Conservation (phyloP, 768 basidiomycete species). For the Suillus sp. region DNA sequence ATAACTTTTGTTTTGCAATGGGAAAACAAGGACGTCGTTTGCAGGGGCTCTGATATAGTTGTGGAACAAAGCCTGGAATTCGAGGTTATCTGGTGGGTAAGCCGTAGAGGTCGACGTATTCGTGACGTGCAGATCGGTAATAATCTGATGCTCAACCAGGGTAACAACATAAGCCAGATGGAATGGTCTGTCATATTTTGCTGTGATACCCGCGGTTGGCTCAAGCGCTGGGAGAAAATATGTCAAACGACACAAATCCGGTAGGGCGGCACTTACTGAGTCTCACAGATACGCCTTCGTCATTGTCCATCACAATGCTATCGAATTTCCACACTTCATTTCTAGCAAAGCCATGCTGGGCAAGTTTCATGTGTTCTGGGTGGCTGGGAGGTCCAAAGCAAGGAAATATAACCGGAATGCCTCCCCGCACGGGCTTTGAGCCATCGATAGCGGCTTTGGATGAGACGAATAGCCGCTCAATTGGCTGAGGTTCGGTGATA, state of each 20-base stretch:
- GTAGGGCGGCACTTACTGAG: conserved; percentile 55
- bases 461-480: conserved; percentile 82
- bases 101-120: conserved; percentile 57
- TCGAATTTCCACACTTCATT: conserved; percentile 74
- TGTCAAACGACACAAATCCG: conserved; percentile 1
- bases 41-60: conserved; percentile 79
- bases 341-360: conserved; percentile 93
- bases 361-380: conserved; percentile 66
- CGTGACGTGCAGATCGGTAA: conserved; percentile 77
- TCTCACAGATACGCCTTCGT: conserved; percentile 70
- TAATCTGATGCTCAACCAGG: conserved; percentile 69
- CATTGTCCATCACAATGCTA: conserved; percentile 63
- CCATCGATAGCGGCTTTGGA: conserved; percentile 79
- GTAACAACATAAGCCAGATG: conserved; percentile 81
- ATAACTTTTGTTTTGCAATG: conserved; percentile 66
- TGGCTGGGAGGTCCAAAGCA: conserved; percentile 87
- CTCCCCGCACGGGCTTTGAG: conserved; percentile 69
- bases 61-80: conserved; percentile 94
- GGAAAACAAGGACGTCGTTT: conserved; percentile 56
- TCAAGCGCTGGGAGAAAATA: conserved; percentile 52
- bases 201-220: conserved; percentile 58
- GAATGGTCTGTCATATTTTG: conserved; percentile 66
- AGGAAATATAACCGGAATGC: conserved; percentile 71
- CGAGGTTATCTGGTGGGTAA: conserved; percentile 49
- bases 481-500: conserved; percentile 34